Percentiles rank a stretch among this genome's conserved stretches.
Evolutionary conservation across 2,329 filamentous ascomycete genomes (phyloP).

Genomic region (Epichloe bromicola): DNA sequence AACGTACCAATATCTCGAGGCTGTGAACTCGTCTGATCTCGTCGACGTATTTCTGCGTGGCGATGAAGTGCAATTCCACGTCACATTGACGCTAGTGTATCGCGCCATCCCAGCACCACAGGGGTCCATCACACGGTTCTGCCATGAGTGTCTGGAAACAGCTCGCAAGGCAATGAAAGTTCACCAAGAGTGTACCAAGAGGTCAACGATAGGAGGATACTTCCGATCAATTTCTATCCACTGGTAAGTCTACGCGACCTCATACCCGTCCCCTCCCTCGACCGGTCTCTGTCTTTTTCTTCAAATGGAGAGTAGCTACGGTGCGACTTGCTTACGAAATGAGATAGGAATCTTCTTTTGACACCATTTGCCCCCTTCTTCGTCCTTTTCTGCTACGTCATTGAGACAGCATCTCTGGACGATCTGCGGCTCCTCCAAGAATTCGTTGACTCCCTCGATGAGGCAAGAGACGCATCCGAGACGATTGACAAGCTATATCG

Average conservation of each 20-base stretch:
- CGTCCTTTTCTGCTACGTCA: constrained; percentile 44
- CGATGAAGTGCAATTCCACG: constrained; percentile 34
- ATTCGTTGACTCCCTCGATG: constrained; percentile 43
- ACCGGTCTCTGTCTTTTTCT: not conserved
- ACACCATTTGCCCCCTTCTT: constrained; percentile 48
- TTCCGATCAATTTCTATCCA: constrained; percentile 36
- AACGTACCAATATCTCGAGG: constrained; percentile 23
- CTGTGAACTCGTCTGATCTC: constrained; percentile 25
- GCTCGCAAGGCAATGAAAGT: constrained; percentile 35
- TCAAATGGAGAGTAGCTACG: not conserved
- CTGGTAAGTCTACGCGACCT: constrained; percentile 25
- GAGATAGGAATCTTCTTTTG: constrained; percentile 34
- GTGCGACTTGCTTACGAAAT: not conserved
- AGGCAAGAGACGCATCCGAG: constrained; percentile 39
- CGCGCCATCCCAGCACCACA: constrained; percentile 35
- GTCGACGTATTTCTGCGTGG: constrained; percentile 31
- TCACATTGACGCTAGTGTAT: constrained; percentile 38
- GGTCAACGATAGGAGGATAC: constrained; percentile 26
- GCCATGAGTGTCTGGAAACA: constrained; percentile 33
- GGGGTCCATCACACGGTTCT: constrained; percentile 30
- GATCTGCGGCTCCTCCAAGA: constrained; percentile 43
- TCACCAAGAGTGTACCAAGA: constrained; percentile 32
- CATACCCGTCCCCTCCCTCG: too few species aligned
- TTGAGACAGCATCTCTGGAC: constrained; percentile 37
- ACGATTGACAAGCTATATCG: constrained; percentile 46